Percentiles rank a stretch among this genome's conserved stretches.
phyloP scores from a whole-genome alignment of 2,329 filamentous ascomycete genomes.

The Aaosphaeria pasadenensis region DNA sequence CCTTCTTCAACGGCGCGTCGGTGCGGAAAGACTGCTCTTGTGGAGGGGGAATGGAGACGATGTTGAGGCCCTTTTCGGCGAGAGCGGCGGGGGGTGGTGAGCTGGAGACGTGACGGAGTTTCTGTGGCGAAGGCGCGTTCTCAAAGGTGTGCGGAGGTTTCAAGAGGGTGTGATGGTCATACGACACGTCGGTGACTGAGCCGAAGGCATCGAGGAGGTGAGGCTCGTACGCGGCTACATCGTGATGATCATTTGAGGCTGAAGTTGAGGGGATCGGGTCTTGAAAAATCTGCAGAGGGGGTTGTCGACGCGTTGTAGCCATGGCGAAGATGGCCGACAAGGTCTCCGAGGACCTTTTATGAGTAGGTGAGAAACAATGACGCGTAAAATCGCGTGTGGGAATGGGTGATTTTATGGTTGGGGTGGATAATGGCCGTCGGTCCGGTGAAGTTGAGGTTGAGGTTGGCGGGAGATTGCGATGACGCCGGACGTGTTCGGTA shows the following conservation, averaged over 20 bases:
- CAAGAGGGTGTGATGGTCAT: slow-evolving; percentile 63
- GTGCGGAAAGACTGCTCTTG: slow-evolving; percentile 53
- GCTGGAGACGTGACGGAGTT: slow-evolving; percentile 56
- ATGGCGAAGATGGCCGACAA: slow-evolving; percentile 35
- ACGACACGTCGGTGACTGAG: slow-evolving; percentile 44
- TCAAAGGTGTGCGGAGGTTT: slow-evolving; percentile 56
- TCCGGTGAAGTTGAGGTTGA: slow-evolving; percentile 9
- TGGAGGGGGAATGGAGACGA: slow-evolving; percentile 66
- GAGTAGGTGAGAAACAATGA: slow-evolving; percentile 31
- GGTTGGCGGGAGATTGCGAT: slow-evolving; percentile 31
- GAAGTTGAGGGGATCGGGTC: slow-evolving; percentile 42
- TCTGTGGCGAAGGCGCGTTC: slow-evolving; percentile 66
- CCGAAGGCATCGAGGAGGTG: slow-evolving; percentile 49
- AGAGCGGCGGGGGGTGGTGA: slow-evolving; percentile 59
- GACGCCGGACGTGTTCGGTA: slow-evolving; percentile 12
- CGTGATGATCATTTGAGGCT: slow-evolving; percentile 40
- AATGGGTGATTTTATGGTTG: slow-evolving; percentile 18
- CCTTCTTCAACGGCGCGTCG: slow-evolving; percentile 68
- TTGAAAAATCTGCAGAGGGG: slow-evolving; percentile 57
- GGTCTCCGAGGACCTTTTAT: slow-evolving; percentile 27
- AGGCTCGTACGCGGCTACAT: slow-evolving; percentile 48
- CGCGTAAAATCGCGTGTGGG: slow-evolving; percentile 40
- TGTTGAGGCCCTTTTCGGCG: slow-evolving; percentile 62
- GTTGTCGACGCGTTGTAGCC: slow-evolving; percentile 56
- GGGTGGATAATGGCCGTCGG: slow-evolving; percentile 23